Conservation (phyloP, 1,139 yeast species). For the Kodamaea fungicola region DNA sequence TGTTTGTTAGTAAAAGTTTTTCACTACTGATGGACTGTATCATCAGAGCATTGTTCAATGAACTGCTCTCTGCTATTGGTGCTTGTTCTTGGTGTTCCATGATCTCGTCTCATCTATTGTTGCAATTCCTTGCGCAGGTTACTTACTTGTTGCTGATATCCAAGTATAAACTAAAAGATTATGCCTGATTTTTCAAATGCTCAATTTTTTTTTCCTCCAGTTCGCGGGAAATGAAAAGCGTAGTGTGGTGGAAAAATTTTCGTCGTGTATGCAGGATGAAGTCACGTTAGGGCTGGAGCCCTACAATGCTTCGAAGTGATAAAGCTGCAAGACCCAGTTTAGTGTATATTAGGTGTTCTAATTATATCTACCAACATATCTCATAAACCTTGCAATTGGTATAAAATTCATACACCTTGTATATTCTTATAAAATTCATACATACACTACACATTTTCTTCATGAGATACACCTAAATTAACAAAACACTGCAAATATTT, state of each 20-base stretch:
- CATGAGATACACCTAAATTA: too few relatives aligned
- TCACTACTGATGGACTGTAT: background rate
- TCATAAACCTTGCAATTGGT: too few relatives aligned
- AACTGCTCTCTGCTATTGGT: too few relatives aligned
- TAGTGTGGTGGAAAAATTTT: conserved; percentile 3
- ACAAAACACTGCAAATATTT: too few relatives aligned
- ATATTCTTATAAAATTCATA: too few relatives aligned
- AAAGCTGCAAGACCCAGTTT: background rate
- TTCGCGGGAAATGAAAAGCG: conserved; percentile 2
- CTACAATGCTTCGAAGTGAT: too few relatives aligned
- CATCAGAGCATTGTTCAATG: background rate
- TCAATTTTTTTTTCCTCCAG: conserved; percentile 5
- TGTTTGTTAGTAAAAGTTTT: background rate
- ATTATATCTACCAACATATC: too few relatives aligned
- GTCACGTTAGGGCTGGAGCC: conserved; percentile 11
- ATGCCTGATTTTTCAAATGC: conserved; percentile 10
- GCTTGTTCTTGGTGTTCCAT: too few relatives aligned
- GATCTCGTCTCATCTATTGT: too few relatives aligned
- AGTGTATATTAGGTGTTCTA: too few relatives aligned
- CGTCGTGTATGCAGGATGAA: conserved; percentile 11
- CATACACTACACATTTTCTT: too few relatives aligned
- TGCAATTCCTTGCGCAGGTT: background rate
- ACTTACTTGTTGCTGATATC: conserved; percentile 16
- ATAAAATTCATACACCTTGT: too few relatives aligned
- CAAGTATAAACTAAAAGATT: conserved; percentile 13